Evolutionary conservation across 441 rosid genomes (phyloP), one percentile per base, ranked within the genome.

Genomic region (Dalechampia spathulata): DNA sequence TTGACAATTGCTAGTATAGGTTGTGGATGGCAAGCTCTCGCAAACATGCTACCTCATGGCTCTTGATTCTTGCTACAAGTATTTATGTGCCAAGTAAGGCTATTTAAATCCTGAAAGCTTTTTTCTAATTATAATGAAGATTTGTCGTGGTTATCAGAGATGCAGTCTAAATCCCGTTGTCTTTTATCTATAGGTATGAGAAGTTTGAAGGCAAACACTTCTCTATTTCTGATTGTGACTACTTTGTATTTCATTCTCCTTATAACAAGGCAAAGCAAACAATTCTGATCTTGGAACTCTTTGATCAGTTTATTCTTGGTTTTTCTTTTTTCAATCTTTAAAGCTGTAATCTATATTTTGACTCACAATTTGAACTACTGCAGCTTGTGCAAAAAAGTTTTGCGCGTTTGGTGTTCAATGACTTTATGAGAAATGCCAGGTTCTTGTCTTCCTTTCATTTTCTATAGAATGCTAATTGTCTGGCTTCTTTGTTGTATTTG

Each of bases 371-470:
- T 57, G 40, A 39, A 55, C 58, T 56, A 6, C 56, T 71, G 78
- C 87, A 90, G 97, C 99, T 93, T 71, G 99, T 93, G 50, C 99
- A 93, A 74, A 93, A 93, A 76, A 93, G 99, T 71, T 93, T 93
- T 74, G 83, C 96, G 60, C 90, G 99, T 49, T 72, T 93, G 72
- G 40, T 85, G 62, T 93, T 74, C 74, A 81, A 90, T 44, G 99
- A 93, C 74, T 82, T 78, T 73, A 41, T 70, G 64, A 87, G 90
- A 65, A 81, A 82, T 72, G 89, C 85, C 64, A 83, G 97, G 99
- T 83, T 50, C 32, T 36, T 40, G 30, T 49, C 37, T 17, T 34
- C n/a, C 32, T 13, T 27, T 34, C 25, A 14, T 23, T n/a, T 52
- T 49, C 51, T 10, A 30, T 5, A n/a, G 17, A 22, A 26, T 20